phyloP scores from a whole-genome alignment of 768 basidiomycete species.

The Paxillus ammoniavirescens region DNA sequence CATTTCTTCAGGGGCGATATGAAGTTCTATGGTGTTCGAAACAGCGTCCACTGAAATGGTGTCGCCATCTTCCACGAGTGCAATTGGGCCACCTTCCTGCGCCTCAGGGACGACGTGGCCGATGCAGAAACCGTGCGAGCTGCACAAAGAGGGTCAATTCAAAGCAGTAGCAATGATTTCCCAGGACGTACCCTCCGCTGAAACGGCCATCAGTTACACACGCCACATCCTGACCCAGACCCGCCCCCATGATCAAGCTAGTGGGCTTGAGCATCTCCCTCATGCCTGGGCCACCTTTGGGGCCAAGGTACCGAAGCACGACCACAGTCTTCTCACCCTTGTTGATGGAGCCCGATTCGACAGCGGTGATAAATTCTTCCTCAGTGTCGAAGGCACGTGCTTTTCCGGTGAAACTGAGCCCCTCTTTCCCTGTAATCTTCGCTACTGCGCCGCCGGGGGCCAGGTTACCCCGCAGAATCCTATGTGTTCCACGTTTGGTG shows the following conservation, averaged over 20 bases:
- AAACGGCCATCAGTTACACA: constrained; percentile 98
- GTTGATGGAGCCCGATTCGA: constrained; percentile 85
- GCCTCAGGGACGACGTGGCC: constrained; percentile 98
- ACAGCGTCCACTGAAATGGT: constrained; percentile 86
- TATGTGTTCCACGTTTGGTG: constrained; percentile 27
- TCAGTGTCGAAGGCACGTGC: constrained; percentile 93
- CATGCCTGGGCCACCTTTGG: constrained; percentile 98
- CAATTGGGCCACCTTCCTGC: constrained; percentile 91
- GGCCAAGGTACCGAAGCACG: constrained; percentile 93
- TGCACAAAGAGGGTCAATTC: constrained; percentile 30
- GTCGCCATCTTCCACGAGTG: constrained; percentile 86
- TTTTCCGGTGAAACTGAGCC: constrained; percentile 84
- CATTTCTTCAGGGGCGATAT: constrained; percentile 78
- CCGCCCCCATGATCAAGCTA: constrained; percentile 97
- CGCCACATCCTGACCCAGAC: constrained; percentile 92
- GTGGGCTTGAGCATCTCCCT: constrained; percentile 99
- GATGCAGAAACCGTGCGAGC: constrained; percentile 95
- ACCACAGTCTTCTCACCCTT: constrained; percentile 97
- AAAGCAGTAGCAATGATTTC: constrained; percentile 12
- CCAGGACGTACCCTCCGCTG: constrained; percentile 82
- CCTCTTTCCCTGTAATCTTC: constrained; percentile 97
- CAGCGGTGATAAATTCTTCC: constrained; percentile 81
- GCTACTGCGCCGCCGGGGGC: constrained; percentile 95
- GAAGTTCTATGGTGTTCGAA: constrained; percentile 77
- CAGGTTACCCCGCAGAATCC: constrained; percentile 88